phyloP scores from a whole-genome alignment of 2,329 filamentous ascomycete species.

The Ceratocystis albifundus region DNA sequence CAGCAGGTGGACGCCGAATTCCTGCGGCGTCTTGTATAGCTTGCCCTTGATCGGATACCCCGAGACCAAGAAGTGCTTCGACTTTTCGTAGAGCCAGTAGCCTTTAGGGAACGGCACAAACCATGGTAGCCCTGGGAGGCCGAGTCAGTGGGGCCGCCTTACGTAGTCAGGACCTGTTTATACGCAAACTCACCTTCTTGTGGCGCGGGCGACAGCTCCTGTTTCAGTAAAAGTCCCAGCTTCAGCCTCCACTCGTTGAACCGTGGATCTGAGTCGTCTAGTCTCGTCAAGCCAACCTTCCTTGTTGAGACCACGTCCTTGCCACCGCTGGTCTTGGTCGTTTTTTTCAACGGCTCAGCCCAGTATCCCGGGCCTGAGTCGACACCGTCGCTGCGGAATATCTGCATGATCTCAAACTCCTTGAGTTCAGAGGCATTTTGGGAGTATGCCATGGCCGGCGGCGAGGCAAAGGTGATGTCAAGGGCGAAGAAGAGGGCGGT shows the following conservation, averaged over 20 bases:
- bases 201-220: slow-evolving; percentile 35
- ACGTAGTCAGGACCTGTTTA: background rate
- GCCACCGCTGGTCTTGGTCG: slow-evolving; percentile 21
- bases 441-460: background rate
- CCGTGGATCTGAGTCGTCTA: slow-evolving; percentile 36
- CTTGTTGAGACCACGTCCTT: slow-evolving; percentile 27
- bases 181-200: slow-evolving; percentile 29
- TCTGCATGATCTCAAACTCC: slow-evolving; percentile 34
- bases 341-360: slow-evolving; percentile 29
- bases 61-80: slow-evolving; percentile 40
- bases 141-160: background rate
- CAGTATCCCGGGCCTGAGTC: slow-evolving; percentile 38
- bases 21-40: slow-evolving; percentile 42
- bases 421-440: slow-evolving; percentile 13
- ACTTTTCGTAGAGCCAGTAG: slow-evolving; percentile 39
- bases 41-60: slow-evolving; percentile 40
- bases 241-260: slow-evolving; percentile 38
- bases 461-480: background rate
- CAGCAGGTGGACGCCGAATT: slow-evolving; percentile 42
- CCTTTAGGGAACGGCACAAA: slow-evolving; percentile 36
- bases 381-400: slow-evolving; percentile 38
- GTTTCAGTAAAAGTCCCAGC: slow-evolving; percentile 37
- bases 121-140: slow-evolving; percentile 32
- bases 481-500: background rate
- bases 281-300: slow-evolving; percentile 33